Base-by-base conservation (phyloP, 768 basidiomycete genomes). In the Cyathus striatus region DNA sequence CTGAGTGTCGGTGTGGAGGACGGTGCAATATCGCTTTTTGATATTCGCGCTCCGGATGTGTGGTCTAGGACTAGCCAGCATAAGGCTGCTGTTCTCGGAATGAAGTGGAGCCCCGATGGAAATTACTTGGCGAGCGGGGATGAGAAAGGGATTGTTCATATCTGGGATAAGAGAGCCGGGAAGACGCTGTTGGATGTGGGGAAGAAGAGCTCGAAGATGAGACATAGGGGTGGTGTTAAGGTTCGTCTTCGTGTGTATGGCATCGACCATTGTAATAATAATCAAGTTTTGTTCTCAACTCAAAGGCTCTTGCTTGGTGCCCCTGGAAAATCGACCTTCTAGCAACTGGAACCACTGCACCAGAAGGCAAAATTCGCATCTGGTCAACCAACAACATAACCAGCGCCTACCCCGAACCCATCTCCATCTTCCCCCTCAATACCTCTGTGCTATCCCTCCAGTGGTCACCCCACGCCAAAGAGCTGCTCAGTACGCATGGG, bases 401-500 rank as follows among this genome's bases (percentile, higher is more conserved):
- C 63, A 9, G 16, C 17, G 24, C 40, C 16, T 41, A 16, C 30
- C 62, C 64, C 10, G 50, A 58, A 21, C 68, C 69, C 4, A 42
- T 88, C 30, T 70, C 78, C 24, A 88, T 85, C 0, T 73, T 87
- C 4, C 74, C 86, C 6, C 83, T 95, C 58, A 81, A 93, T 43
- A 91, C 90, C 3, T 81, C 85, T 0, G 61, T 73, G 1, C 51
- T 64, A n/a, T 70, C 70, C 10, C 68, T 95, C 5, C 80, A 86
- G 42, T 96, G 86, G 78, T 86, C 88, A 5, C 79, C 86, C 13
- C 88, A 92, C 61, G 76, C 80, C 47, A 91, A 92, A 53, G 92
- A 96, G 57, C 70, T 95, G 41, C 60, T 93, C n/a, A 89, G 86
- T 44, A 91, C 90, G 0, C 93, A 95, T 51, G 93, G 92, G 1